Conservation (phyloP, 139 green algal genomes). For the Raphidocelis subcapitata region DNA sequence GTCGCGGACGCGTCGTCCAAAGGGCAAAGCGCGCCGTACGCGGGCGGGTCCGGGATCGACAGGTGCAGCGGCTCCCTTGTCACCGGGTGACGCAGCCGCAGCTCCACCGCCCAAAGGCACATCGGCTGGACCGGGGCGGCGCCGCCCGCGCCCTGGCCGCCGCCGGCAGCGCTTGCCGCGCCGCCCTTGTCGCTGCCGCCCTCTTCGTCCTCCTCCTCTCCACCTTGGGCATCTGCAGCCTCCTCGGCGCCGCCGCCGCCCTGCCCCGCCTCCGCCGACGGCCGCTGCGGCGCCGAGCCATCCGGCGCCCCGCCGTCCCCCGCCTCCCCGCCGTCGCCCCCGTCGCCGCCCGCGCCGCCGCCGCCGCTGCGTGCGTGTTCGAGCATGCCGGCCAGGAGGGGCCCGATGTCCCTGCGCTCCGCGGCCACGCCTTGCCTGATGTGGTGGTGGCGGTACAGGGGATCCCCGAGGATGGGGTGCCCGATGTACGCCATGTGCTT, state of each 20-base stretch:
- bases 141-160: background rate
- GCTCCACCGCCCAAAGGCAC: conserved; percentile 6
- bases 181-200: background rate
- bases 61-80: background rate
- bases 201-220: background rate
- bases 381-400: background rate
- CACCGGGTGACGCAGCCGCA: background rate
- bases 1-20: too few species aligned
- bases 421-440: background rate
- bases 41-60: too few species aligned
- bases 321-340: too few species aligned
- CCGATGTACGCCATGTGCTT: conserved; percentile 70
- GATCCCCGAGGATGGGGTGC: conserved; percentile 61
- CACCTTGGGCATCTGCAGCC: background rate
- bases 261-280: too few species aligned
- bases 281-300: too few species aligned
- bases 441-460: conserved; percentile 35
- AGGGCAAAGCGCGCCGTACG: too few species aligned
- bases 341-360: background rate
- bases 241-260: too few species aligned
- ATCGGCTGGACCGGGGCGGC: too few species aligned
- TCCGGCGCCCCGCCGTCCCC: too few species aligned
- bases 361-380: background rate
- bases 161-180: background rate
- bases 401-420: background rate